phyloP scores from a whole-genome alignment of 139 green algal species.

The Diplosphaera chodatii region DNA sequence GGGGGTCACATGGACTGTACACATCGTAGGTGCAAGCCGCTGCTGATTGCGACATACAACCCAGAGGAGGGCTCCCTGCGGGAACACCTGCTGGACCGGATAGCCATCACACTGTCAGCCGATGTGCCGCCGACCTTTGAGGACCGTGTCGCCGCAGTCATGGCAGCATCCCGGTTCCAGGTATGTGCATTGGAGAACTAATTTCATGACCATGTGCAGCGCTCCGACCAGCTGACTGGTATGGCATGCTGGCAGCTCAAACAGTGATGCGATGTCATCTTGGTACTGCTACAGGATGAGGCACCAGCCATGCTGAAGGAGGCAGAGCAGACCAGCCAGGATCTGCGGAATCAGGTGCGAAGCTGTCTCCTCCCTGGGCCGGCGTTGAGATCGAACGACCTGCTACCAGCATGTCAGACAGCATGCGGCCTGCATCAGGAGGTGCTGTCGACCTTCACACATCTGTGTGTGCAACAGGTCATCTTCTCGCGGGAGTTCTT shows the following conservation, averaged over 20 bases:
- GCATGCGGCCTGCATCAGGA: too few relatives aligned
- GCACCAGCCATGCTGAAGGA: slow-evolving; percentile 49
- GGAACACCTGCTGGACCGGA: slow-evolving; percentile 97
- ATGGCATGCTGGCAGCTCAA: too few relatives aligned
- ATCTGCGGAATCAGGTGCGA: slow-evolving; percentile 46
- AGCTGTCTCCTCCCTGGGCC: too few relatives aligned
- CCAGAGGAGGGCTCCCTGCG: slow-evolving; percentile 90
- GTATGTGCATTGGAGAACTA: too few relatives aligned
- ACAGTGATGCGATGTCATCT: too few relatives aligned
- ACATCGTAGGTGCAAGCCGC: slow-evolving; percentile 83
- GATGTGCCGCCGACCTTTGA: slow-evolving; percentile 72
- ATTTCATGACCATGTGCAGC: too few relatives aligned
- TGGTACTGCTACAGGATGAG: slow-evolving; percentile 47
- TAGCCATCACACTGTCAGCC: slow-evolving; percentile 85
- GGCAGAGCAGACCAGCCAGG: slow-evolving; percentile 78
- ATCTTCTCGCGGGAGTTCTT: slow-evolving; percentile 96
- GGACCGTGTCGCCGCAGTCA: slow-evolving; percentile 78
- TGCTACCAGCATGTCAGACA: too few relatives aligned
- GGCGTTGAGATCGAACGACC: too few relatives aligned
- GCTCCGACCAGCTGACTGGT: too few relatives aligned
- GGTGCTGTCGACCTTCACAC: too few relatives aligned
- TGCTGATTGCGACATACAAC: slow-evolving; percentile 98
- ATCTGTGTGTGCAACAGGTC: too few relatives aligned
- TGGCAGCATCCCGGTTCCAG: slow-evolving; percentile 64
- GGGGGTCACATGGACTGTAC: too few relatives aligned